Conservation (phyloP, 768 basidiomycete species). For the Boletus subcaerulescens region DNA sequence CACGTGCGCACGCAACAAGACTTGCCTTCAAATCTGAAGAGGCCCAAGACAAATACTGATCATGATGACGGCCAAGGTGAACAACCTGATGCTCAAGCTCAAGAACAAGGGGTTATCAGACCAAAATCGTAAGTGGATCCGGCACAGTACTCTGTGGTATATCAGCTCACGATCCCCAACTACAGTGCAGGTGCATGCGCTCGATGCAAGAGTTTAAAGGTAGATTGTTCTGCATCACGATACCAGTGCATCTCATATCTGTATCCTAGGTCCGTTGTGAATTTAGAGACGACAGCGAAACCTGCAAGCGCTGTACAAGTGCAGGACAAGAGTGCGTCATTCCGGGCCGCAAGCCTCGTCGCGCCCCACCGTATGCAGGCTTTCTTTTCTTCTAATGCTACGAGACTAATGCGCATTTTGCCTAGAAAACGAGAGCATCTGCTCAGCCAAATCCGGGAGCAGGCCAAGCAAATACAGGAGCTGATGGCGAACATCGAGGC, state of each 20-base stretch:
- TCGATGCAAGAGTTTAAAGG: conserved; percentile 63
- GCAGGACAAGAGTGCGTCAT: conserved; percentile 73
- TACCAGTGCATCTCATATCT: background rate
- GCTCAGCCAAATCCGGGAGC: conserved; percentile 71
- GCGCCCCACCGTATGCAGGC: conserved; percentile 66
- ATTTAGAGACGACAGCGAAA: conserved; percentile 67
- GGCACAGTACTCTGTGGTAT: background rate
- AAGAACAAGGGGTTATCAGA: conserved; percentile 24
- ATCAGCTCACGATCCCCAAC: background rate
- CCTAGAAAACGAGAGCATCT: conserved; percentile 75
- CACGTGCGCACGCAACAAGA: conserved; percentile 3
- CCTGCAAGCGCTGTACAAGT: conserved; percentile 70
- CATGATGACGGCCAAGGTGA: conserved; percentile 15
- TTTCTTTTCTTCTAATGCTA: background rate
- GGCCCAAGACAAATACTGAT: conserved; percentile 21
- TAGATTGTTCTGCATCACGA: conserved; percentile 10
- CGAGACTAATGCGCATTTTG: background rate
- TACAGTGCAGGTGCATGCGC: conserved; percentile 58
- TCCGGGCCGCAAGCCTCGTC: conserved; percentile 81
- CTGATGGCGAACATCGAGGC: conserved; percentile 68
- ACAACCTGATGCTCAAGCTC: conserved; percentile 17
- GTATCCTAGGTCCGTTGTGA: conserved; percentile 68
- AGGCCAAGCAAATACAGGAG: conserved; percentile 68
- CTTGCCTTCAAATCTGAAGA: conserved; percentile 12
- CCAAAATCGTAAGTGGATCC: conserved; percentile 23